A percentile compares a stretch with the other conserved stretches of the same genome.
phyloP scores from a whole-genome alignment of 1,139 yeast species.

The Hansenula sp. region DNA sequence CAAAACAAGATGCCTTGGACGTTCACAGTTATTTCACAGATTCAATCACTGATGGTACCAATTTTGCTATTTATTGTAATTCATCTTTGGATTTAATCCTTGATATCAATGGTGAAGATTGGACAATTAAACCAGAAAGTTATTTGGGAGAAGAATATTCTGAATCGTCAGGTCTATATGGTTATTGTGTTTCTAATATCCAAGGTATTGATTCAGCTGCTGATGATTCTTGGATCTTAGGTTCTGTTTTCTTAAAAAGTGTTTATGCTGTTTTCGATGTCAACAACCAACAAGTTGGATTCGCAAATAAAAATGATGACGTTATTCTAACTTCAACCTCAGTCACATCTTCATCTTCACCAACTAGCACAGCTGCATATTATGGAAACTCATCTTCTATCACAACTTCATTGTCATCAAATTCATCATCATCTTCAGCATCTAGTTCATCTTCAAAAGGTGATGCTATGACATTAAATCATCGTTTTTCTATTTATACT shows the following conservation, averaged over 20 bases:
- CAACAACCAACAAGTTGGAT: conserved; percentile 45
- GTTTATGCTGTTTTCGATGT: conserved; percentile 60
- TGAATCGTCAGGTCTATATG: conserved; percentile 29
- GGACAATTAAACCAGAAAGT: conserved; percentile 40
- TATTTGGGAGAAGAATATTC: conserved; percentile 47
- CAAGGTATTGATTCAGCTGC: conserved; percentile 45
- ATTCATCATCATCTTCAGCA: conserved; percentile 4
- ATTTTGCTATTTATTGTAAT: conserved; percentile 58
- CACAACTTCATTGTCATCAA: conserved; percentile 5
- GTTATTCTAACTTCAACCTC: conserved; percentile 19
- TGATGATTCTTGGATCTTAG: conserved; percentile 41
- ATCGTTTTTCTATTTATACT: not conserved
- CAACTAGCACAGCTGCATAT: conserved; percentile 3
- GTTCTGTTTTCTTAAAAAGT: conserved; percentile 54
- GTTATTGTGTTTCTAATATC: conserved; percentile 62
- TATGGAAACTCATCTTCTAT: conserved; percentile 9
- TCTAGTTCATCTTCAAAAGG: conserved; percentile 4
- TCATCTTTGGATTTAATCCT: conserved; percentile 35
- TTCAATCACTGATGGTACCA: conserved; percentile 50
- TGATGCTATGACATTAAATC: not conserved
- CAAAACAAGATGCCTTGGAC: conserved; percentile 49
- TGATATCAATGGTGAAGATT: conserved; percentile 37
- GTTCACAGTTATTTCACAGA: conserved; percentile 48
- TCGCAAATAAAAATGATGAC: conserved; percentile 34
- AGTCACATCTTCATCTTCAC: conserved; percentile 4